These are phyloP conservation scores for Colletotrichum orchidophilum DNA, from an alignment of 2,329 filamentous ascomycete genomes.

Conservation along the genomic window DNA sequence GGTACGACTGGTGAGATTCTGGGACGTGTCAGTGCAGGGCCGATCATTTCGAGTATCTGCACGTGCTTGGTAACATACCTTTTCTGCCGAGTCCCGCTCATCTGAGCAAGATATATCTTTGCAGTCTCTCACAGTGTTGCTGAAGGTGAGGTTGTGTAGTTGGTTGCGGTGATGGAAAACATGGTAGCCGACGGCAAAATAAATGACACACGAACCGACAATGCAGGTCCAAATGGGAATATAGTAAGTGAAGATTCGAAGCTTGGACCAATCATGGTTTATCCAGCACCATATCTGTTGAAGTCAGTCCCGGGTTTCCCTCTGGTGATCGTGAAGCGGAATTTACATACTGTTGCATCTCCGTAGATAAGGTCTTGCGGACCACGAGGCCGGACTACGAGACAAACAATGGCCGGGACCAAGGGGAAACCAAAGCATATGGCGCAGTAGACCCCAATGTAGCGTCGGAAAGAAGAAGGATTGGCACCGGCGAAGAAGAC, in stretches of 20 bases:
- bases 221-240: conserved; percentile 70
- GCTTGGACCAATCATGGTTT: conserved; percentile 59
- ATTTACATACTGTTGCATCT: conserved; percentile 61
- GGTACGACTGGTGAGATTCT: conserved; percentile 41
- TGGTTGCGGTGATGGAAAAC: conserved; percentile 68
- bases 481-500: conserved; percentile 69
- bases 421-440: conserved; percentile 79
- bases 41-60: neutral
- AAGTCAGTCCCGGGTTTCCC: neutral
- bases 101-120: conserved; percentile 43
- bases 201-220: conserved; percentile 62
- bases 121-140: conserved; percentile 49
- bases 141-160: conserved; percentile 62
- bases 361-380: conserved; percentile 54
- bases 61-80: conserved; percentile 39
- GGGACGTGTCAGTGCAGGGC: conserved; percentile 8
- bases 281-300: conserved; percentile 71
- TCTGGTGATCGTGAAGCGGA: neutral
- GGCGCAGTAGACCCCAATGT: conserved; percentile 75
- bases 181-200: conserved; percentile 66
- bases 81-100: conserved; percentile 43
- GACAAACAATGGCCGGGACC: conserved; percentile 71
- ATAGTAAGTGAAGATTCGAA: conserved; percentile 70
- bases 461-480: conserved; percentile 75
- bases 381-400: conserved; percentile 57